Base-by-base conservation (phyloP, 2,329 filamentous ascomycete genomes). In the Dryadomyces quercivorus region DNA sequence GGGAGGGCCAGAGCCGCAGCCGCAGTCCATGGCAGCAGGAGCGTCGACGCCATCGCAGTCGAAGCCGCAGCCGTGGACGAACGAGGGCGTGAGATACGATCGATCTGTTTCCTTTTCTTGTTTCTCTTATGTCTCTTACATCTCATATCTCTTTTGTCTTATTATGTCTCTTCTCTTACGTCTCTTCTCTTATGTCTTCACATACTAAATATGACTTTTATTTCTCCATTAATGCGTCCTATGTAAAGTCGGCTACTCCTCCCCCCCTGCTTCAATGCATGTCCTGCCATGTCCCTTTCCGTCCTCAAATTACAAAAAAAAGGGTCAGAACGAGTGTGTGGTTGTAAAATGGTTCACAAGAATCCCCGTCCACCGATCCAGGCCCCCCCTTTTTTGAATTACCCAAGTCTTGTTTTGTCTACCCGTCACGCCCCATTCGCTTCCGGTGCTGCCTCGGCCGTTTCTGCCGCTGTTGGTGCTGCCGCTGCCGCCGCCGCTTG, bases 1-100 rank as follows among this genome's bases (percentile, higher is more conserved):
- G 67, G 21, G 65, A 70, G 51, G 73, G 68, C 54, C 63, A 67
- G 21, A 61, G n/a, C 50, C 47, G 21, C 40, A 50, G 51, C n/a
- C 56, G 51, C 51, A 54, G 54, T 18, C 56, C 46, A 31, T 44
- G 45, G 10, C 43, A 43, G 7, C 48, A 21, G 13, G 38, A 51
- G 21, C 50, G 22, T 12, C 51, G 34, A n/a, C 52, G 52, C 16
- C 44, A 48, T 36, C 52, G 52, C 45, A 53, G 31, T 13, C 44
- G 51, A 18, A 47, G 52, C n/a, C 52, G 45, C 12, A 31, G 21
- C 20, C 26, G 52, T 18, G 7, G 20, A 31, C n/a, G 26, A n/a
- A 52, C 15, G 36, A 18, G 18, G 36, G 15, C 9, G 5, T 12
- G 26, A 36, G n/a, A n/a, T n/a, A n/a, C n/a, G n/a, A n/a, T n/a